phyloP scores from a whole-genome alignment of 148 eudicot species.

The Beta vulgaris region DNA sequence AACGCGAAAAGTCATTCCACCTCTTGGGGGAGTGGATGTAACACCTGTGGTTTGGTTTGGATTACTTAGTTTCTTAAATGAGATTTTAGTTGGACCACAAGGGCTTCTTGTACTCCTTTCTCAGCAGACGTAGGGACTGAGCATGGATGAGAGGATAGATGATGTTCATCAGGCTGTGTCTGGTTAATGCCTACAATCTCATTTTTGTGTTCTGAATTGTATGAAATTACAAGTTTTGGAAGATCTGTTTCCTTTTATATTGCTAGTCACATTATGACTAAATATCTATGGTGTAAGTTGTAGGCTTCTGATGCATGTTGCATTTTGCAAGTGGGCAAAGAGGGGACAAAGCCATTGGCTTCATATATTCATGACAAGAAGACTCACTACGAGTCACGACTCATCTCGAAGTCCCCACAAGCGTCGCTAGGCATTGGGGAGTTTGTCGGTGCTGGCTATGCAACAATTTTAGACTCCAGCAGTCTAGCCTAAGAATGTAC shows the following conservation, averaged over 20 bases:
- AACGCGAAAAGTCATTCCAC: constrained; percentile 85
- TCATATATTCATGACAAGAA: background rate
- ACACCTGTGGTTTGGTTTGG: constrained; percentile 99
- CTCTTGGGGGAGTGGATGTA: constrained; percentile 89
- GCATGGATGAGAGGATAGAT: background rate
- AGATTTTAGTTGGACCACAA: constrained; percentile 90
- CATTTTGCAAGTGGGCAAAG: no score
- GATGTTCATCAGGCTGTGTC: background rate
- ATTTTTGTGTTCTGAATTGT: background rate
- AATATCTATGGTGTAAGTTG: no score
- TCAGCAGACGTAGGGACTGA: constrained; percentile 43
- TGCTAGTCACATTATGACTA: background rate
- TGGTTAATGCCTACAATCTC: background rate
- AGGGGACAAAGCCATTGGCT: no score
- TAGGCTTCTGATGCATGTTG: no score
- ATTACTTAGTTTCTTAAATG: constrained; percentile 78
- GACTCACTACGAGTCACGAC: no score
- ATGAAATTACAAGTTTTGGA: background rate
- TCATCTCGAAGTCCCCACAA: no score
- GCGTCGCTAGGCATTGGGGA: no score
- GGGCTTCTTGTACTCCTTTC: constrained; percentile 93
- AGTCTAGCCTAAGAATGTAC: no score
- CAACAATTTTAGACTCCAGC: no score
- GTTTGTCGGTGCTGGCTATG: no score
- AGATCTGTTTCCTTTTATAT: background rate